A percentile compares a stretch with the other conserved stretches of the same genome.
phyloP scores from a whole-genome alignment of 495 filamentous ascomycete species.

The Gamarada debralockiae region DNA sequence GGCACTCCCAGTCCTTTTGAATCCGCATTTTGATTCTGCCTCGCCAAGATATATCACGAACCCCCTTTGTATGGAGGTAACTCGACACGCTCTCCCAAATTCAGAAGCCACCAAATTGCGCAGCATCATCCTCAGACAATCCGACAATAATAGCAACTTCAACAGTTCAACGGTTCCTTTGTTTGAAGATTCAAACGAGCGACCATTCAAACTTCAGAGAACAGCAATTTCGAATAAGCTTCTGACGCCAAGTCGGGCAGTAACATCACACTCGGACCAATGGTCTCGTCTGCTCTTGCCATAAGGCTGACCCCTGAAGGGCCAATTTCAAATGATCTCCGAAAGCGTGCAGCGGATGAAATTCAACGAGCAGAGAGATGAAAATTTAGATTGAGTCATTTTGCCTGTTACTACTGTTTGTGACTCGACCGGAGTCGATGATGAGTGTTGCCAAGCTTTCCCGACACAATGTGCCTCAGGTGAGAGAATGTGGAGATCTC shows the following conservation, averaged over 20 bases:
- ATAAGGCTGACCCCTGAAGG: not conserved
- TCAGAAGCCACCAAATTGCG: no score
- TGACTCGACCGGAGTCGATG: no score
- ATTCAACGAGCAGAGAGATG: no score
- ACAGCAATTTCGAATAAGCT: not conserved
- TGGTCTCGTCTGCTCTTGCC: not conserved
- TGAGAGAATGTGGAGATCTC: not conserved
- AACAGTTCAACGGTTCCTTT: not conserved
- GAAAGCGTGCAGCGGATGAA: not conserved
- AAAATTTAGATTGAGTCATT: no score
- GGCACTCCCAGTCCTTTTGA: no score
- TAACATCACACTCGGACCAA: not conserved
- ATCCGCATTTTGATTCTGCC: no score
- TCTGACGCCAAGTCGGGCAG: not conserved
- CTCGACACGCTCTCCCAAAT: no score
- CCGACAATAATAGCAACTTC: not conserved
- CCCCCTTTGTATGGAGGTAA: no score
- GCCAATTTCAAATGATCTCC: not conserved
- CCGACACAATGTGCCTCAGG: not conserved
- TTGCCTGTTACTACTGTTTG: no score
- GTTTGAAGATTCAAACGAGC: not conserved
- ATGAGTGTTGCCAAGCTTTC: no score
- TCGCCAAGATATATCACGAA: no score
- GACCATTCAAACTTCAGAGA: not conserved
- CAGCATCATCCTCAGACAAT: no score